A percentile compares a stretch with the other conserved stretches of the same genome.
These are phyloP conservation scores for Hyparrhenia diplandra DNA, from an alignment of 176 grass and related monocot genomes.

Conservation along the genomic window DNA sequence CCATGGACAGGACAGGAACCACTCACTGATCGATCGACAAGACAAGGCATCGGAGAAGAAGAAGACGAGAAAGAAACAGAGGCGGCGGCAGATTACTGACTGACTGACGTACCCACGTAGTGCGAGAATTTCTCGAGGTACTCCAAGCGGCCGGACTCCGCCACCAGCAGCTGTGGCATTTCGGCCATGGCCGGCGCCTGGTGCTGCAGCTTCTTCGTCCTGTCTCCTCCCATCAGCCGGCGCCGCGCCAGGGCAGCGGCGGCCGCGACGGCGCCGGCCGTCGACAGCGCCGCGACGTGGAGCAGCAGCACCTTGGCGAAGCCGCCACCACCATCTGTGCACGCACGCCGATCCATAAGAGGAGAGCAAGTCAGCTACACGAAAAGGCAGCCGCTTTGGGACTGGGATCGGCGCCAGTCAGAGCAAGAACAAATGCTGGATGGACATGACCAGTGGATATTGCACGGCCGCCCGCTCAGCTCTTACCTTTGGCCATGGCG, in stretches of 20 bases:
- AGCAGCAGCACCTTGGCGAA: slow-evolving; percentile 17
- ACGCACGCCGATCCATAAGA: neutral
- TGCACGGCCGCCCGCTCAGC: too few species aligned
- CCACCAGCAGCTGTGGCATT: slow-evolving; percentile 37
- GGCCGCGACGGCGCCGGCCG: slow-evolving; percentile 10
- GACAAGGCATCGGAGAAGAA: neutral
- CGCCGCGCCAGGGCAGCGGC: slow-evolving; percentile 4
- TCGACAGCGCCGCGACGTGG: slow-evolving; percentile 30
- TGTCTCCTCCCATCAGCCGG: neutral
- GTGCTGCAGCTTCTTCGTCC: neutral
- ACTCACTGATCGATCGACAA: neutral
- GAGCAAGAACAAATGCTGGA: too few species aligned
- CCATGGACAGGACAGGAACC: neutral
- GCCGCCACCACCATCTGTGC: slow-evolving; percentile 29
- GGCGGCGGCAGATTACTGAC: neutral
- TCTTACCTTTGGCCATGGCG: neutral
- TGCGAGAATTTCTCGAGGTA: slow-evolving; percentile 62
- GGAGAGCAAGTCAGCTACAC: too few species aligned
- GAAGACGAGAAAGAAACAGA: neutral
- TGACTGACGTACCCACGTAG: slow-evolving; percentile 74
- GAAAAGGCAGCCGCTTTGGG: too few species aligned
- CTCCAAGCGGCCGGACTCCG: slow-evolving; percentile 36
- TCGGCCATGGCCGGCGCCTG: neutral
- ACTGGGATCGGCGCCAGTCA: too few species aligned
- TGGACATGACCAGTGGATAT: too few species aligned